Base-by-base conservation (phyloP, 352 stramenopile species). In the Aphanomyces invadans region DNA sequence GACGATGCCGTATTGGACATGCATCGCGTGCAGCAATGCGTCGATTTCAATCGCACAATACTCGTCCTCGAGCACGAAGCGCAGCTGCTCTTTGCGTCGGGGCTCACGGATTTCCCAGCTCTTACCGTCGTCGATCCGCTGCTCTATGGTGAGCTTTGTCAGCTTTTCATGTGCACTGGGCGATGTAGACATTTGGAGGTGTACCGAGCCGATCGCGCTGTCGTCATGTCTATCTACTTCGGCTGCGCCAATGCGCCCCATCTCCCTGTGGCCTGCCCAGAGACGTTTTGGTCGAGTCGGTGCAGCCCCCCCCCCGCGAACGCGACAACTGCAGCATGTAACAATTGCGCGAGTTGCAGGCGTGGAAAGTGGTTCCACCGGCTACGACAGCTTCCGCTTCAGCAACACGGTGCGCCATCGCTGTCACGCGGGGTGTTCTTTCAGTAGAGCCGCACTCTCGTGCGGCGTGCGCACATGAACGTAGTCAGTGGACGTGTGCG, bases 301-400 rank as follows among this genome's bases (percentile, higher is more conserved):
- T 77, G 74, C 21, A 25, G n/a, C n/a, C 51, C 3, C 11, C 53
- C 2, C 74, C 71, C 4, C 38, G 62, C 17, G 62, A 73, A 31
- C 25, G 32, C 5, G 74, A 79, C 26, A 70, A 74, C 2, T 79
- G 74, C 36, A 70, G 71, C 1, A 29, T 63, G 9, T 79, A 71
- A 65, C 67, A 31, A 11, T 7, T 51, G 0, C 71, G 45, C 21
- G 39, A 49, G 0, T 38, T 53, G 3, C 0, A 10, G 3, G n/a
- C 64, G 29, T 79, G 74, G 73, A 79, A 77, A 25, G 31, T 1
- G 51, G 66, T 19, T 79, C 71, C 44, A 31, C 23, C 0, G 74
- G 74, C 10, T 79, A 71, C 21, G 71, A 79, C 29, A 66, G 53
- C 10, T 39, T 78, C 48, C 32, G 38, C 19, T 42, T 74, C 64